Evolutionary conservation across 2,329 filamentous ascomycete species (phyloP).

Genomic region (Cercospora nicotianae): DNA sequence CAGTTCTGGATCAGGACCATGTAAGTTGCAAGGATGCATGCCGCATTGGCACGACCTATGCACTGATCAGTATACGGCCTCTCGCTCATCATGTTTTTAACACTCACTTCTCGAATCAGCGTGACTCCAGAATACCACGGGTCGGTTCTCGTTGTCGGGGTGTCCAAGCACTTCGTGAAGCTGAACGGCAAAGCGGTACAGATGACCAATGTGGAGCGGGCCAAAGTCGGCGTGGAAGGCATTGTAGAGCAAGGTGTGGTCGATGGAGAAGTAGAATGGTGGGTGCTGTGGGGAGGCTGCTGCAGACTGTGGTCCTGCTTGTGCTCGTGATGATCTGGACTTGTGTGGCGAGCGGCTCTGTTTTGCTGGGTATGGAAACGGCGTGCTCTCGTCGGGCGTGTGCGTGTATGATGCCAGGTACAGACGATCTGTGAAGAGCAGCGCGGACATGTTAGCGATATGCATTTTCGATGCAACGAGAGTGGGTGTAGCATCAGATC

Average conservation of each 20-base stretch:
- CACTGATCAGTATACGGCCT: slow-evolving; percentile 29
- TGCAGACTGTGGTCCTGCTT: slow-evolving; percentile 56
- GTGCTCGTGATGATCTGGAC: slow-evolving; percentile 63
- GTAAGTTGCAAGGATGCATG: slow-evolving; percentile 93
- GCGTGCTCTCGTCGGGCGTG: slow-evolving; percentile 74
- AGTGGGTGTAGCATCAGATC: neutral
- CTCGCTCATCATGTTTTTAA: slow-evolving; percentile 26
- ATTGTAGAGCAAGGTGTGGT: slow-evolving; percentile 84
- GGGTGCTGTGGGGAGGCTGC: slow-evolving; percentile 48
- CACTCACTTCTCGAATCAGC: slow-evolving; percentile 82
- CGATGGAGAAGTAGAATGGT: slow-evolving; percentile 93
- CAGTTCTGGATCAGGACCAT: slow-evolving; percentile 98
- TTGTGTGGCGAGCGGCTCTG: slow-evolving; percentile 69
- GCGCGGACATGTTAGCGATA: slow-evolving; percentile 32
- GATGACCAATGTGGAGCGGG: slow-evolving; percentile 91
- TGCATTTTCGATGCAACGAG: neutral
- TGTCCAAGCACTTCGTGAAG: slow-evolving; percentile 94
- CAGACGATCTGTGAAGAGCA: slow-evolving; percentile 69
- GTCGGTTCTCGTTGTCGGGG: slow-evolving; percentile 82
- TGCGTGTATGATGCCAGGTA: slow-evolving; percentile 92
- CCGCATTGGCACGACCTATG: slow-evolving; percentile 83
- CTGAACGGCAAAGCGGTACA: slow-evolving; percentile 93
- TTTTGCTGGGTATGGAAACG: slow-evolving; percentile 75
- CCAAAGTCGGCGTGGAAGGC: slow-evolving; percentile 98
- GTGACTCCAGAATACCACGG: slow-evolving; percentile 94